Conservation (phyloP, 2,329 filamentous ascomycete species). For the Fusarium sp. region DNA sequence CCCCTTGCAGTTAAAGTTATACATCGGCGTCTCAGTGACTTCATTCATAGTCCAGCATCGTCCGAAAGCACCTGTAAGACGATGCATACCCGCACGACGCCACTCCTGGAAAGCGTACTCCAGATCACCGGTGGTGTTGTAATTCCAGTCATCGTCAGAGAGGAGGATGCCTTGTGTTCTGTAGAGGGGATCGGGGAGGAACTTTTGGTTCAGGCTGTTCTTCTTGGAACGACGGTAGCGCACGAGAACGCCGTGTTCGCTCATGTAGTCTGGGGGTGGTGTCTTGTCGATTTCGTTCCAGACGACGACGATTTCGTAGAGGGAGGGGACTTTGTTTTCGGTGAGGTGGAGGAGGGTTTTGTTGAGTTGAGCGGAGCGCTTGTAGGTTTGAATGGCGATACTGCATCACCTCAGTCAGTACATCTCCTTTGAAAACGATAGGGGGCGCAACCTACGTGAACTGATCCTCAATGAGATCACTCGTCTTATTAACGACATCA, state of each 20-base stretch:
- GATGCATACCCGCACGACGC: constrained; percentile 48
- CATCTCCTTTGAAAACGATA: too few relatives aligned
- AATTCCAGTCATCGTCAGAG: constrained; percentile 54
- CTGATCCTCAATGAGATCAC: constrained; percentile 43
- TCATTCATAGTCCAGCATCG: constrained; percentile 44
- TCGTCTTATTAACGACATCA: constrained; percentile 32
- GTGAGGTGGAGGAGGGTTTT: constrained; percentile 45
- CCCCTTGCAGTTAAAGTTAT: constrained; percentile 44
- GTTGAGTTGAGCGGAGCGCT: constrained; percentile 48
- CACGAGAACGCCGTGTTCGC: constrained; percentile 44
- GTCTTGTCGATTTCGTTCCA: constrained; percentile 50
- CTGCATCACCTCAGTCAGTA: constrained; percentile 25
- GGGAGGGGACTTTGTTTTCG: constrained; percentile 47
- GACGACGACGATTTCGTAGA: constrained; percentile 51
- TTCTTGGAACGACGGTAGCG: constrained; percentile 47
- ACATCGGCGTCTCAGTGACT: constrained; percentile 42
- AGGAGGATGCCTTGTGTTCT: constrained; percentile 52
- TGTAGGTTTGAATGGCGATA: constrained; percentile 51
- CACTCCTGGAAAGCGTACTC: constrained; percentile 54
- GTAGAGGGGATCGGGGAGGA: constrained; percentile 50
- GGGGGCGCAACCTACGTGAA: constrained; percentile 43
- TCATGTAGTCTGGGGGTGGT: constrained; percentile 44
- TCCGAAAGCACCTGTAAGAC: constrained; percentile 50
- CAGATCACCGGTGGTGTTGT: constrained; percentile 48
- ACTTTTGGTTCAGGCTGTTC: constrained; percentile 53